Conservation (phyloP, 306 rosid species). For the Gynostemma pentaphyllum region DNA sequence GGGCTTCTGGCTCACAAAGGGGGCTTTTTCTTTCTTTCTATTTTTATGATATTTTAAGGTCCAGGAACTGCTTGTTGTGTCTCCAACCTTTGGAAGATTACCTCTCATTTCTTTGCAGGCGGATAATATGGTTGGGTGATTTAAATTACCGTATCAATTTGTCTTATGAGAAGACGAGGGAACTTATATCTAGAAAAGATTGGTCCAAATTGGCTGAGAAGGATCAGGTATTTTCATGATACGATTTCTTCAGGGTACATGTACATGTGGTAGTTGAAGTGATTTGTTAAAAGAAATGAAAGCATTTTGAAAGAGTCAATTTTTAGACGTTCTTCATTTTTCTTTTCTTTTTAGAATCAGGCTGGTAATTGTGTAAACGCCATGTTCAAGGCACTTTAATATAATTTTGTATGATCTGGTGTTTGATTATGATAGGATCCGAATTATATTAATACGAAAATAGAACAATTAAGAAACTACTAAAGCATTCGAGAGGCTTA, state of each 20-base stretch:
- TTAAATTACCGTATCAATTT: slow-evolving; percentile 78
- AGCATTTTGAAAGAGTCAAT: not conserved
- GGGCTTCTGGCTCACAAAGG: too few relatives aligned
- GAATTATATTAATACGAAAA: too few relatives aligned
- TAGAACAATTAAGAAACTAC: too few relatives aligned
- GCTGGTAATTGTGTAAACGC: not conserved
- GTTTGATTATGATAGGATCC: too few relatives aligned
- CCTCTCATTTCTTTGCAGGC: slow-evolving; percentile 33
- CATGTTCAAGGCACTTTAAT: not conserved
- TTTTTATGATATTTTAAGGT: too few relatives aligned
- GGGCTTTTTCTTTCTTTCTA: too few relatives aligned
- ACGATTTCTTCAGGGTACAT: not conserved
- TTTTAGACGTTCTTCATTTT: not conserved
- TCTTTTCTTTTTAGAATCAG: not conserved
- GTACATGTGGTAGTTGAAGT: not conserved
- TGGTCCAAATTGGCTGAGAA: slow-evolving; percentile 62
- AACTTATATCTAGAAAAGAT: slow-evolving; percentile 49
- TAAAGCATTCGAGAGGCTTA: too few relatives aligned
- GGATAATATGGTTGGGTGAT: slow-evolving; percentile 89
- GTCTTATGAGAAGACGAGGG: slow-evolving; percentile 61
- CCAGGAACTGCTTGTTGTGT: not conserved
- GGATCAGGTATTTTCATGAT: slow-evolving; percentile 58
- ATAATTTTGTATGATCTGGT: not conserved
- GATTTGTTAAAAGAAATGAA: not conserved
- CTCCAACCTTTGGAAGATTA: not conserved